Base-by-base conservation (phyloP, 345 rosid species). In the Gossypium thurberi region DNA sequence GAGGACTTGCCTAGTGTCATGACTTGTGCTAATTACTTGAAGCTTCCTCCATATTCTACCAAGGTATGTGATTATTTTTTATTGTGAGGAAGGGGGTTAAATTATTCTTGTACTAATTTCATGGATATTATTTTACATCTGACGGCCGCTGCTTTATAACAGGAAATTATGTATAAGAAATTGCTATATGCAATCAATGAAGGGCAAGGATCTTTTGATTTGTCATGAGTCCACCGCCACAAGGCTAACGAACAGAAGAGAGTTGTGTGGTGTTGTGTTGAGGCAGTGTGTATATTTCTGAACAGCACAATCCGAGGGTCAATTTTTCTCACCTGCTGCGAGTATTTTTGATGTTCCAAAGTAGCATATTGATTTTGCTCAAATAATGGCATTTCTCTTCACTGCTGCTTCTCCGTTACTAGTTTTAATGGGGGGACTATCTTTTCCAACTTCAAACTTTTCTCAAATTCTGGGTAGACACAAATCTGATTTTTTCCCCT, bases 11-110 rank as follows among this genome's bases (percentile, higher is more conserved):
- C 98, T 2, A 96, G 99, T 70, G 99, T 96, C 57, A 96, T 96
- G 99, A 96, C 99, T 56, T 93, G 99, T 81, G 99, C 98, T 67
- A 96, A 96, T 85, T 96, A 96, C 88, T 87, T 96, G 65, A 96
- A 96, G 80, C 99, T 96, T 74, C 99, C 99, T 69, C 96, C 99
- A 28, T 96, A 93, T 80, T 91, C 99, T 6, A 88, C 95, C 40
- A 96, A 96, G 99, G 99, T 91, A 84, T 56, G 10, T 25, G 23
- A 4, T 15, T 68, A 5, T 33, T 33, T 33, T 33, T 33, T 33
- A 33, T 33, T 33, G 40, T 33, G 40, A 33, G 40, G 40, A 33
- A 33, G 7, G 40, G 40, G 40, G 1, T 33, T 33, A 5, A 33
- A 33, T 44, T 70, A 10, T 44, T 4, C 57, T 51, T 63, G 3